These are phyloP conservation scores for Teratosphaeria zuluensis DNA, from an alignment of 2,329 filamentous ascomycete species.

Conservation along the genomic window DNA sequence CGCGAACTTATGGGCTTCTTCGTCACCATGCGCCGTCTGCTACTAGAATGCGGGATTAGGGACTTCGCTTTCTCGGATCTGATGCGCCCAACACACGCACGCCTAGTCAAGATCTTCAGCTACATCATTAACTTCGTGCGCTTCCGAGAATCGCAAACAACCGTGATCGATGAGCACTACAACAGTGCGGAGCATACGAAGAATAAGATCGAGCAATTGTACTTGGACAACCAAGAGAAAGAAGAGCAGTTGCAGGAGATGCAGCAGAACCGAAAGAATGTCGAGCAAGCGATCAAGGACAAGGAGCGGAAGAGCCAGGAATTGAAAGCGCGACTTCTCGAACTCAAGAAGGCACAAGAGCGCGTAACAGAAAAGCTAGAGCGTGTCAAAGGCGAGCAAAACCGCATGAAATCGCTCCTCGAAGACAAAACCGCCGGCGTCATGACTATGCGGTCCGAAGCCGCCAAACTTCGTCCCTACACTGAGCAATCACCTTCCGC, in stretches of 20 bases:
- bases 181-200: conserved; percentile 84
- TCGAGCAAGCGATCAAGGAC: conserved; percentile 72
- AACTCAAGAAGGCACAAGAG: conserved; percentile 73
- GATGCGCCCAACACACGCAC: conserved; percentile 80
- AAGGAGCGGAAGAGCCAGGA: conserved; percentile 82
- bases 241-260: conserved; percentile 72
- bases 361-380: conserved; percentile 74
- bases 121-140: conserved; percentile 98
- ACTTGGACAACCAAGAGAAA: conserved; percentile 78
- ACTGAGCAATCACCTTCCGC: conserved; percentile 78
- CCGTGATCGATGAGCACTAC: conserved; percentile 84
- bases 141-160: conserved; percentile 86
- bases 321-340: conserved; percentile 69
- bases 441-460: conserved; percentile 69
- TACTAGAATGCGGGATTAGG: conserved; percentile 78
- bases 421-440: conserved; percentile 63
- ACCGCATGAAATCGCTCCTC: conserved; percentile 59
- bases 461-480: conserved; percentile 81
- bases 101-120: conserved; percentile 88
- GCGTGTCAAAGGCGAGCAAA: conserved; percentile 70
- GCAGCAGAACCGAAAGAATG: conserved; percentile 65
- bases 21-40: conserved; percentile 65
- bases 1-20: conserved; percentile 96
- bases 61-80: conserved; percentile 92
- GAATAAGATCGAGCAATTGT: conserved; percentile 74